phyloP scores from a whole-genome alignment of 768 basidiomycete species.

The Lactifluus piperatus region DNA sequence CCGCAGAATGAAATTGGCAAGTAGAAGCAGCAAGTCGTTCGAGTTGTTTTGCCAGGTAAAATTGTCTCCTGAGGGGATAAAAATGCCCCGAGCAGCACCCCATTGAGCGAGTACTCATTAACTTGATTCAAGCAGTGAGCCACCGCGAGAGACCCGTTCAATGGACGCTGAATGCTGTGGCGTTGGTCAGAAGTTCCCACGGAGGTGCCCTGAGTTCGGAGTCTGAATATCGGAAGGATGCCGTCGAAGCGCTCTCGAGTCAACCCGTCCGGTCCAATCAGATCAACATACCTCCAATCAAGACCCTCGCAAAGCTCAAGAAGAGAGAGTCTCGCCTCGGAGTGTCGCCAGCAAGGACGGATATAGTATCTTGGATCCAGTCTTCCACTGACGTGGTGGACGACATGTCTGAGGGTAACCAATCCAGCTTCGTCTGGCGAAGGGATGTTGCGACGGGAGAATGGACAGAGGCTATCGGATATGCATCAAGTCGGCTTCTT shows the following conservation, averaged over 20 bases:
- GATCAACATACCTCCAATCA: conserved; percentile 30
- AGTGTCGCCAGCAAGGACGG: conserved; percentile 30
- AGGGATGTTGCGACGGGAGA: conserved; percentile 43
- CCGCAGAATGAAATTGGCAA: not conserved
- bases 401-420: conserved; percentile 29
- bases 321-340: conserved; percentile 32
- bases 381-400: conserved; percentile 29
- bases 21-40: not conserved
- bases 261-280: not conserved
- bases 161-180: no score
- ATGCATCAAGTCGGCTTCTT: conserved; percentile 44
- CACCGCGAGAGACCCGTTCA: no score
- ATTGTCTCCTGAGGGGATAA: not conserved
- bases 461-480: conserved; percentile 47
- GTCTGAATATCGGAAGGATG: not conserved
- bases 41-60: not conserved
- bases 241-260: not conserved
- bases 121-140: no score
- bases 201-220: not conserved
- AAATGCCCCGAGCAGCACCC: no score
- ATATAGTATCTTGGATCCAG: conserved; percentile 56
- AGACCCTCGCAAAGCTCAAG: conserved; percentile 41
- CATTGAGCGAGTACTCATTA: no score
- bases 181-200: not conserved
- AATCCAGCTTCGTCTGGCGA: conserved; percentile 35